phyloP scores from a whole-genome alignment of 306 rosid genomes.

The Fagus crenata region DNA sequence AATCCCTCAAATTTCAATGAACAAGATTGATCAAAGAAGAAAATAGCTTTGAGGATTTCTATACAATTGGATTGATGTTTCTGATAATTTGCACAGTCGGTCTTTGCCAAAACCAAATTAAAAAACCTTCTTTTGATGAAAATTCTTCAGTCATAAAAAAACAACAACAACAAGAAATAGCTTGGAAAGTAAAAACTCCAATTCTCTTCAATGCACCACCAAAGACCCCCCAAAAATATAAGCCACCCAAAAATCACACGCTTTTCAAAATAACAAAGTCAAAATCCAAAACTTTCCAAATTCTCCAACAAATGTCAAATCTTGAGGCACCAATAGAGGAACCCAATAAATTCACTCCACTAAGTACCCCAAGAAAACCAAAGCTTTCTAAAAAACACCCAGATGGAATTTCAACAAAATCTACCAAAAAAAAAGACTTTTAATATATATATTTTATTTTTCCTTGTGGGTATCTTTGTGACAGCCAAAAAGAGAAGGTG shows the following conservation, averaged over 20 bases:
- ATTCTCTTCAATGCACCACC: slow-evolving; percentile 27
- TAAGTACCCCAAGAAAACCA: slow-evolving; percentile 9
- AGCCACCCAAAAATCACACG: slow-evolving; percentile 22
- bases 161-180: slow-evolving; percentile 27
- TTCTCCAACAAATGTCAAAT: slow-evolving; percentile 5
- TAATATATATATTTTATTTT: not conserved
- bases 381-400: not conserved
- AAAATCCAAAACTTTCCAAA: slow-evolving; percentile 4
- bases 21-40: slow-evolving; percentile 17
- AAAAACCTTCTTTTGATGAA: slow-evolving; percentile 11
- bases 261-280: slow-evolving; percentile 10
- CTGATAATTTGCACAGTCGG: slow-evolving; percentile 29
- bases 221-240: slow-evolving; percentile 24
- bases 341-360: not conserved
- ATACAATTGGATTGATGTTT: slow-evolving; percentile 34
- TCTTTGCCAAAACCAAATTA: slow-evolving; percentile 14
- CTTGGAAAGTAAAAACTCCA: slow-evolving; percentile 27
- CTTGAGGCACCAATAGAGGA: slow-evolving; percentile 20
- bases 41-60: slow-evolving; percentile 31
- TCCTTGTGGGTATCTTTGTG: slow-evolving; percentile 42
- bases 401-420: slow-evolving; percentile 23
- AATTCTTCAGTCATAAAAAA: slow-evolving; percentile 38
- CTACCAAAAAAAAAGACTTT: slow-evolving; percentile 34
- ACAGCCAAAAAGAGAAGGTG: slow-evolving; percentile 48
- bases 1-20: slow-evolving; percentile 31